phyloP scores from a whole-genome alignment of 2,329 filamentous ascomycete species.

The Thielaviopsis cerberus region DNA sequence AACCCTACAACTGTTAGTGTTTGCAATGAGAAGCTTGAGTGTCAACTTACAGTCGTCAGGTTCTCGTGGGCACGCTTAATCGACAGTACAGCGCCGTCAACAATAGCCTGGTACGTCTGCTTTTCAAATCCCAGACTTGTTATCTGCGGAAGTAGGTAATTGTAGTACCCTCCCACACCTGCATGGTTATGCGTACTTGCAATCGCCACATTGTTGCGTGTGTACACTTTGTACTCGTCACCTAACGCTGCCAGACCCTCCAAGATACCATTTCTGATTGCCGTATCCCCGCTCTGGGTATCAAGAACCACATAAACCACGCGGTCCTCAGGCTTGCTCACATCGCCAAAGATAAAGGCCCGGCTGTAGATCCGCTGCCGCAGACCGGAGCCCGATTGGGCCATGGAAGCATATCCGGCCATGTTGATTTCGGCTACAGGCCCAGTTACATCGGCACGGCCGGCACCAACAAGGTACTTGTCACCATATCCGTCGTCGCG shows the following conservation, averaged over 20 bases:
- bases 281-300: constrained; percentile 69
- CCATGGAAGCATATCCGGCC: constrained; percentile 69
- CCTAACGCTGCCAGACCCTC: constrained; percentile 51
- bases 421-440: constrained; percentile 78
- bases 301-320: constrained; percentile 82
- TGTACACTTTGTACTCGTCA: constrained; percentile 54
- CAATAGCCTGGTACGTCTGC: constrained; percentile 72
- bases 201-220: constrained; percentile 64
- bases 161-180: constrained; percentile 78
- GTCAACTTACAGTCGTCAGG: constrained; percentile 30
- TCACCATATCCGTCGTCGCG: constrained; percentile 1
- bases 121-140: constrained; percentile 71
- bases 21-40: background rate
- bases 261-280: constrained; percentile 65
- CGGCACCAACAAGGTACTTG: constrained; percentile 30
- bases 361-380: constrained; percentile 73
- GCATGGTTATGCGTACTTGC: constrained; percentile 84
- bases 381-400: constrained; percentile 64
- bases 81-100: constrained; percentile 63
- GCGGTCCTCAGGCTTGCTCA: constrained; percentile 44
- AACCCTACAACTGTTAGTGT: constrained; percentile 28
- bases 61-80: constrained; percentile 25
- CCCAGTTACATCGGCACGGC: constrained; percentile 38
- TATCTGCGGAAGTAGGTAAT: constrained; percentile 78
- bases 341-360: constrained; percentile 66